phyloP scores from a whole-genome alignment of 768 basidiomycete species.

The Leccinum broughii region DNA sequence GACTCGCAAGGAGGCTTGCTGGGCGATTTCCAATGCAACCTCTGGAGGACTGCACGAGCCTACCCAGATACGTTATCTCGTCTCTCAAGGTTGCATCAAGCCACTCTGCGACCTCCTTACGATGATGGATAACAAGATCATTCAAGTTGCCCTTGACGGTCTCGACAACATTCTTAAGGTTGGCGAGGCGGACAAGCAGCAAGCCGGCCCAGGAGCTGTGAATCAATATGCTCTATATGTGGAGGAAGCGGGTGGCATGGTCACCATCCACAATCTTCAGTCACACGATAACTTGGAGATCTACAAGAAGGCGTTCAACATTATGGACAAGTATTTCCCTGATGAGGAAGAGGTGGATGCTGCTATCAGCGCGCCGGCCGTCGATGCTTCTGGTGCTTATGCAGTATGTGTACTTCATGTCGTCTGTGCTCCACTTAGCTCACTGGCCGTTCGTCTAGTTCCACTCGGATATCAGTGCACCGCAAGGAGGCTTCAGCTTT shows the following conservation, averaged over 20 bases:
- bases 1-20: slow-evolving; percentile 99
- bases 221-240: slow-evolving; percentile 95
- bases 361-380: slow-evolving; percentile 71
- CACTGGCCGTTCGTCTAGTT: slow-evolving; percentile 47
- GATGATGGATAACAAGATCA: slow-evolving; percentile 99
- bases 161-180: slow-evolving; percentile 98
- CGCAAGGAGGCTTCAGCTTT: slow-evolving; percentile 96
- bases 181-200: slow-evolving; percentile 91
- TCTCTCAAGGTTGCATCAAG: slow-evolving; percentile 97
- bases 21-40: slow-evolving; percentile 99
- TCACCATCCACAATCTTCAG: slow-evolving; percentile 97
- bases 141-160: slow-evolving; percentile 96
- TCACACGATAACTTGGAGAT: slow-evolving; percentile 99
- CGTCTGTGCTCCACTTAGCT: slow-evolving; percentile 5
- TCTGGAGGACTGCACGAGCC: slow-evolving; percentile 97
- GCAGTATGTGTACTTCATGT: slow-evolving; percentile 49
- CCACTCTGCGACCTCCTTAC: slow-evolving; percentile 94
- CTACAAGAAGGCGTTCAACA: slow-evolving; percentile 99
- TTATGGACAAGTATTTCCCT: slow-evolving; percentile 98
- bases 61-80: slow-evolving; percentile 95
- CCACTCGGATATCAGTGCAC: slow-evolving; percentile 81
- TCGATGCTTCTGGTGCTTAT: slow-evolving; percentile 73
- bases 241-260: slow-evolving; percentile 99
- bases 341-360: slow-evolving; percentile 94
- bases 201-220: slow-evolving; percentile 73